These are phyloP conservation scores for Solanum okadae DNA, from an alignment of 257 asterid species.

Conservation along the genomic window DNA sequence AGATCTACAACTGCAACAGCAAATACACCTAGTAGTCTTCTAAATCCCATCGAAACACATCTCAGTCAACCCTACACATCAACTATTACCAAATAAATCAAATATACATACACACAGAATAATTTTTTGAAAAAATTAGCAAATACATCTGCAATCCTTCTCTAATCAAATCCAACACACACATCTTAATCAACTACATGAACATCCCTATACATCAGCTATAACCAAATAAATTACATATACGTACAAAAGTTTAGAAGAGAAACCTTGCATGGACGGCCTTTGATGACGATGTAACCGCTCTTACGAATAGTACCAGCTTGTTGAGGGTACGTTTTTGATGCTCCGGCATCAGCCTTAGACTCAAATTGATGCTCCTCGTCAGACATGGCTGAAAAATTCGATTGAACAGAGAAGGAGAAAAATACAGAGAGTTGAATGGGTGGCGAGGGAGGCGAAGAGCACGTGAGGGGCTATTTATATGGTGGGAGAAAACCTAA, in stretches of 20 bases:
- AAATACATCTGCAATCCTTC: not conserved
- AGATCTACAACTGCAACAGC: not conserved
- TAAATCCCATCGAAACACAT: not conserved
- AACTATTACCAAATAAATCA: not conserved
- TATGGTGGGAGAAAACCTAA: not conserved
- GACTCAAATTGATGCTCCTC: slow-evolving; percentile 38
- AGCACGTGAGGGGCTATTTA: not conserved
- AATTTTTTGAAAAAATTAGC: not conserved
- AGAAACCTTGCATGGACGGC: slow-evolving; percentile 30
- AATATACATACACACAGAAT: not conserved
- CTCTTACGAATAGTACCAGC: slow-evolving; percentile 37
- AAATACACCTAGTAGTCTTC: not conserved
- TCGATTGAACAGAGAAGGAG: not conserved
- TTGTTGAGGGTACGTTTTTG: slow-evolving; percentile 36
- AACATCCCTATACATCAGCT: not conserved
- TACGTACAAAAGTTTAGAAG: not conserved
- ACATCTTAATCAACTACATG: not conserved
- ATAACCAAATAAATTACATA: not conserved
- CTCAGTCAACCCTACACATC: not conserved
- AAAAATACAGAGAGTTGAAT: not conserved
- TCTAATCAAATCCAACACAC: not conserved
- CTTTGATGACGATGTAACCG: slow-evolving; percentile 29
- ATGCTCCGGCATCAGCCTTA: slow-evolving; percentile 40
- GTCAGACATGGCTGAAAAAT: slow-evolving; percentile 21
- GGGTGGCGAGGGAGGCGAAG: not conserved